phyloP scores from a whole-genome alignment of 305 asterid genomes.

The Withania somnifera region DNA sequence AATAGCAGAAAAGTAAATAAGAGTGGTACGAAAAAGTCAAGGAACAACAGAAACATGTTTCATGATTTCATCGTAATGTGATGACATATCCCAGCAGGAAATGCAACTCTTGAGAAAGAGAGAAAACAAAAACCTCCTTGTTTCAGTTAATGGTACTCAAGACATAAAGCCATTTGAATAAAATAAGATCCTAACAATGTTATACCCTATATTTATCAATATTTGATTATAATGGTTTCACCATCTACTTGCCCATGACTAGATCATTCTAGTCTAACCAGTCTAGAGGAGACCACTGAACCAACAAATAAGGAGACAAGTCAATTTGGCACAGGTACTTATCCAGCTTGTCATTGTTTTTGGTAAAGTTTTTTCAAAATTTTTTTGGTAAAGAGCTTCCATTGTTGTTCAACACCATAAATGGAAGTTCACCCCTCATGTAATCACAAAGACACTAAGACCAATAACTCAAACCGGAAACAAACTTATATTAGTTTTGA shows the following conservation, averaged over 20 bases:
- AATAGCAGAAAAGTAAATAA: neutral
- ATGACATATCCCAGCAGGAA: neutral
- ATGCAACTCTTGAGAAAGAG: neutral
- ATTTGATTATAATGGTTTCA: neutral
- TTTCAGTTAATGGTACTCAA: neutral
- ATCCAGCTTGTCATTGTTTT: neutral
- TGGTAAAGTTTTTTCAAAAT: too few relatives aligned
- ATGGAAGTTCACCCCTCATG: neutral
- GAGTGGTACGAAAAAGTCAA: neutral
- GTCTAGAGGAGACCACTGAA: neutral
- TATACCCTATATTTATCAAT: neutral
- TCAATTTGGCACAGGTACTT: neutral
- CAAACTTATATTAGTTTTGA: neutral
- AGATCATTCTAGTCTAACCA: neutral
- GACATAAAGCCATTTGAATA: neutral
- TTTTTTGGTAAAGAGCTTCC: too few relatives aligned
- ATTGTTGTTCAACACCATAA: neutral
- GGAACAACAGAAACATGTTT: neutral
- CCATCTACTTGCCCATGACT: neutral
- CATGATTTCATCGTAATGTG: neutral
- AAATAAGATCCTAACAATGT: neutral
- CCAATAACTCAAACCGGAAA: neutral
- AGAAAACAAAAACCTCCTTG: neutral
- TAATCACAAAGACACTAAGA: neutral
- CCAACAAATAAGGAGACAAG: neutral